A percentile compares a stretch with the other conserved stretches of the same genome.
These are phyloP conservation scores for Aegilops longissima DNA, from an alignment of 176 grass and related monocot species.

Conservation along the genomic window DNA sequence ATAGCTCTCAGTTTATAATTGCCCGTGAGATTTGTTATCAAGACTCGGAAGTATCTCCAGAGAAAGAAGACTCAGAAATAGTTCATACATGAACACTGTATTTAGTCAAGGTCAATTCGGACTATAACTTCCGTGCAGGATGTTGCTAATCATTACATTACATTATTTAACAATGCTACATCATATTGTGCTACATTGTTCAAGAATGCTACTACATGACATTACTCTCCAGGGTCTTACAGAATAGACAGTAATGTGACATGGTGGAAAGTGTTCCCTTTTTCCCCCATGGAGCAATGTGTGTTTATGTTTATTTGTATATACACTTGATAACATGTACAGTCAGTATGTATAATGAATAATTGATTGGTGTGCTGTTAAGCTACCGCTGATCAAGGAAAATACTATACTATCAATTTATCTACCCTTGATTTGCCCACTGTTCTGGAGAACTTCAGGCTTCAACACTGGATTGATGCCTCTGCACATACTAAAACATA, in stretches of 20 bases:
- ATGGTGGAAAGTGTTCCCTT: not conserved
- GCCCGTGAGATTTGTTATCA: not conserved
- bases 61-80: not conserved
- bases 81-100: not conserved
- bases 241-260: not conserved
- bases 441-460: not conserved
- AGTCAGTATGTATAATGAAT: not conserved
- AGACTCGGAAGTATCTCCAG: too few species aligned
- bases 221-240: not conserved
- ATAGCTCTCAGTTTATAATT: not conserved
- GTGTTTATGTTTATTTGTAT: not conserved
- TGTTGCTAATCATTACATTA: not conserved
- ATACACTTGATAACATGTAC: not conserved
- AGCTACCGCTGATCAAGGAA: not conserved
- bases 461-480: not conserved
- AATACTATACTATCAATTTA: not conserved
- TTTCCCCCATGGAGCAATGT: not conserved
- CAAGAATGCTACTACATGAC: not conserved
- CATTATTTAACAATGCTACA: not conserved
- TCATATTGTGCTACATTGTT: not conserved
- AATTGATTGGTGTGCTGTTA: not conserved
- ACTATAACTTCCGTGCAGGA: not conserved
- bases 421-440: not conserved
- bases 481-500: not conserved
- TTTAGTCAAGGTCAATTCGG: not conserved